Base-by-base conservation (phyloP, 192 early-diverging fungal species). In the Gonapodya sp. region DNA sequence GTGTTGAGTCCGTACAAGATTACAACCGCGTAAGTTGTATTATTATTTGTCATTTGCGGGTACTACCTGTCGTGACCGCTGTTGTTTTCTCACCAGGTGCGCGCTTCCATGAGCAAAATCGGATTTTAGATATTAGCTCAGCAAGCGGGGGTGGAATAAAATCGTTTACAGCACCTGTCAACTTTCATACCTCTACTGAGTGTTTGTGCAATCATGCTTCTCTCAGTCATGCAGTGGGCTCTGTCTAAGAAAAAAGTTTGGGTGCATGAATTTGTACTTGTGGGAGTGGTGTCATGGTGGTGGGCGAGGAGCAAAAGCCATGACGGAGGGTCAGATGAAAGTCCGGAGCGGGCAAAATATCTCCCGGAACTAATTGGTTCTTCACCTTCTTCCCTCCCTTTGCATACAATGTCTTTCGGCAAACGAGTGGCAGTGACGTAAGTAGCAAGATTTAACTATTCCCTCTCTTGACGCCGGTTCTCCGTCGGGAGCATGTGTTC, bases 1-100 rank as follows among this genome's bases (percentile, higher is more conserved):
- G 34, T 35, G 80, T 81, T 31, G 78, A 77, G 34, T 77, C 75
- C 8, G 34, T 77, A 34, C 75, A 77, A 33, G 75, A 77, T 34
- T 77, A 77, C 75, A 64, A 64, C 24, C 8, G 46, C 8, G 46
- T 64, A 64, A 64, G 46, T 64, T 8, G 8, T 64, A 24, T n/a
- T n/a, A n/a, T n/a, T n/a, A n/a, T n/a, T n/a, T n/a, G n/a, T n/a
- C n/a, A n/a, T n/a, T n/a, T n/a, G n/a, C n/a, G n/a, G n/a, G n/a
- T n/a, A n/a, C n/a, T n/a, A n/a, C 46, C 46, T 64, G 8, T 24
- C 24, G 46, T 64, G 46, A 64, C 24, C 24, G 46, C 8, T 64
- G 24, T 64, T 64, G 46, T 64, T 64, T 64, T 64, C 34, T 34
- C n/a, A n/a, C 18, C 75, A 34, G 30, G 34, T 77, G 2, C 75